Percentiles rank a stretch among this genome's conserved stretches.
Conservation (phyloP, 306 rosid genomes). For the Quercus variabilis region DNA sequence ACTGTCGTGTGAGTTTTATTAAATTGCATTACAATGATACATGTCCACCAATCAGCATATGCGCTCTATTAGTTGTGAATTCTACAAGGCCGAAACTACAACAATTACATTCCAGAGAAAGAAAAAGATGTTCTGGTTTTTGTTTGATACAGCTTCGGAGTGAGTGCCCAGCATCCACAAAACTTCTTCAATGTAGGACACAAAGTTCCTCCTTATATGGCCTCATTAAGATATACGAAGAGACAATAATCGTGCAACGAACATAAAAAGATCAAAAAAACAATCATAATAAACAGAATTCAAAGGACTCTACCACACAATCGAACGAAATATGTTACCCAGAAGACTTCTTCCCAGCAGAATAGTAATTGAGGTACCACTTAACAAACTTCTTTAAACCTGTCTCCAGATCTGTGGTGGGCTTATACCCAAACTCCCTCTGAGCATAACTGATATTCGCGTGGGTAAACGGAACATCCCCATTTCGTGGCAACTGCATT, state of each 20-base stretch:
- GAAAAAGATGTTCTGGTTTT: conserved; percentile 50
- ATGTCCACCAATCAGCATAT: conserved; percentile 73
- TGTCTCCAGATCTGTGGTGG: conserved; percentile 73
- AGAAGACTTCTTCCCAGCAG: conserved; percentile 74
- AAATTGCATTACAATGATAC: conserved; percentile 63
- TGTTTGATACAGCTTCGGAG: conserved; percentile 47
- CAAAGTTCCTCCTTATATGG: conserved; percentile 50
- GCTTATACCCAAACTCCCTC: conserved; percentile 86
- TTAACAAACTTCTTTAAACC: conserved; percentile 95
- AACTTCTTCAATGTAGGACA: conserved; percentile 57
- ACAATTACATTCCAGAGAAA: conserved; percentile 57
- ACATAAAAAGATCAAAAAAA: conserved; percentile 49
- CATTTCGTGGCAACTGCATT: conserved; percentile 84
- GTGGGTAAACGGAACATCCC: conserved; percentile 91
- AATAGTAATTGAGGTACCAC: conserved; percentile 83
- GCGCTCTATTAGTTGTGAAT: conserved; percentile 65
- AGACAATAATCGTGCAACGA: conserved; percentile 43
- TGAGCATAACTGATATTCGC: conserved; percentile 90
- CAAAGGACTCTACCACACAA: conserved; percentile 42
- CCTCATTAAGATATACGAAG: conserved; percentile 52
- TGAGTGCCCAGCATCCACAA: conserved; percentile 49
- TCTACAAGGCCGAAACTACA: conserved; percentile 70
- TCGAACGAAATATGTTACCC: conserved; percentile 45
- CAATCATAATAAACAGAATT: conserved; percentile 77
- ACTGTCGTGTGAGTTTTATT: conserved; percentile 64